A percentile compares a stretch with the other conserved stretches of the same genome.
These are phyloP conservation scores for Trametes meyenii DNA, from an alignment of 768 basidiomycete genomes.

Conservation along the genomic window DNA sequence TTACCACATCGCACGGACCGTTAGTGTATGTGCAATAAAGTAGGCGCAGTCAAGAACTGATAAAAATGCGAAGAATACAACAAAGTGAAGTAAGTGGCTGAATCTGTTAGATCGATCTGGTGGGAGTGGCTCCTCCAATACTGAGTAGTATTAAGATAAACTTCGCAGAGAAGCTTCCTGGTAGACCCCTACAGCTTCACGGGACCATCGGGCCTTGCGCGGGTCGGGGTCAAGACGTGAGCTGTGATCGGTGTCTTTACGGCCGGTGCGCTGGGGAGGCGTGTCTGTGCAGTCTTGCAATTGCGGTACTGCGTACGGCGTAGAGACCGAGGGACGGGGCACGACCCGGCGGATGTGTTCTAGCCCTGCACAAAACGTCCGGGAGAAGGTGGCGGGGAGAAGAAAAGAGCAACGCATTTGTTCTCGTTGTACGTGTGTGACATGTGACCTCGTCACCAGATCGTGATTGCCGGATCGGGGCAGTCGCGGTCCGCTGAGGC, in stretches of 20 bases:
- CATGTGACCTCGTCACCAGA: slow-evolving; percentile 15
- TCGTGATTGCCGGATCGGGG: slow-evolving; percentile 20
- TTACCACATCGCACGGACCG: not conserved
- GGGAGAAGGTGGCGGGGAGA: not conserved
- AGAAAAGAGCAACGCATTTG: not conserved
- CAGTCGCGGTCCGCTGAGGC: slow-evolving; percentile 19
- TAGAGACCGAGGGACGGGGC: not conserved
- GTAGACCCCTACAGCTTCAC: slow-evolving; percentile 10
- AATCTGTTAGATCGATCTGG: slow-evolving; percentile 5
- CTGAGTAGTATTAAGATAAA: not conserved
- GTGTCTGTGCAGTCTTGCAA: slow-evolving; percentile 2
- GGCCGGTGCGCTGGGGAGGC: not conserved
- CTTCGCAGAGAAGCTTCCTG: slow-evolving; percentile 1
- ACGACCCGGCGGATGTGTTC: not conserved
- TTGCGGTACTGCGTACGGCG: not conserved
- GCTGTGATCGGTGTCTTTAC: slow-evolving; percentile 14
- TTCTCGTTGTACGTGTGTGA: slow-evolving; percentile 15
- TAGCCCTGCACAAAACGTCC: not conserved
- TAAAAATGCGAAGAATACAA: not conserved
- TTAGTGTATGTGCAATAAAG: not conserved
- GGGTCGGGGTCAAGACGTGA: slow-evolving; percentile 1
- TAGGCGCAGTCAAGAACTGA: not conserved
- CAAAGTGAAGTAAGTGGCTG: not conserved
- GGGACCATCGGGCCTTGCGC: slow-evolving; percentile 8
- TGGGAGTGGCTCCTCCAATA: not conserved